These are phyloP conservation scores for Colletotrichum acutatum DNA, from an alignment of 2,329 filamentous ascomycete species.

Conservation along the genomic window DNA sequence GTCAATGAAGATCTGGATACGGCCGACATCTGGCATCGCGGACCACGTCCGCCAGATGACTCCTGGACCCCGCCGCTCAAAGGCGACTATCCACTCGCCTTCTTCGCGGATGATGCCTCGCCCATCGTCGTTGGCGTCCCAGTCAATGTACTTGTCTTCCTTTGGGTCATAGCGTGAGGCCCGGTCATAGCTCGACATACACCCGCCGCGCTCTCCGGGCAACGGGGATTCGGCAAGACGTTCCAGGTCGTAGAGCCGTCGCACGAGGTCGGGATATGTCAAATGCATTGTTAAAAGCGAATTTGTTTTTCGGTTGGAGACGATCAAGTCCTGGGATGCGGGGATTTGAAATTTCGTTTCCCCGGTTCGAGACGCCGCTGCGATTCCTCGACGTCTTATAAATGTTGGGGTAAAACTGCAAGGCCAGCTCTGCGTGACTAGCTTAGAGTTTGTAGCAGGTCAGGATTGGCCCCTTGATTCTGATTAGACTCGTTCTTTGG, in stretches of 20 bases:
- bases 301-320: background rate
- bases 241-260: conserved; percentile 29
- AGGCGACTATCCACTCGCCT: conserved; percentile 25
- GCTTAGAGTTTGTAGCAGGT: background rate
- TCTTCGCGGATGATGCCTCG: conserved; percentile 27
- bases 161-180: conserved; percentile 30
- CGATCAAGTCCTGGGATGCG: background rate
- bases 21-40: conserved; percentile 27
- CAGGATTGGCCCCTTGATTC: background rate
- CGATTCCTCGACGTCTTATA: background rate
- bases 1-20: conserved; percentile 27
- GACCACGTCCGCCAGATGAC: conserved; percentile 31
- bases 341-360: background rate
- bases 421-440: background rate
- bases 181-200: conserved; percentile 34
- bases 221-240: conserved; percentile 24
- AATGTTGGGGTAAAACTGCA: background rate
- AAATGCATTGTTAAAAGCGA: background rate
- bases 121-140: conserved; percentile 32
- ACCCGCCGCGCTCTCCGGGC: conserved; percentile 23
- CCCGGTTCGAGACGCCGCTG: no score
- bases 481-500: background rate
- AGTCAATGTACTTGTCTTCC: conserved; percentile 27
- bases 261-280: conserved; percentile 28
- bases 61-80: conserved; percentile 29